phyloP scores from a whole-genome alignment of 768 basidiomycete genomes.

The Phaeotremella skinneri region DNA sequence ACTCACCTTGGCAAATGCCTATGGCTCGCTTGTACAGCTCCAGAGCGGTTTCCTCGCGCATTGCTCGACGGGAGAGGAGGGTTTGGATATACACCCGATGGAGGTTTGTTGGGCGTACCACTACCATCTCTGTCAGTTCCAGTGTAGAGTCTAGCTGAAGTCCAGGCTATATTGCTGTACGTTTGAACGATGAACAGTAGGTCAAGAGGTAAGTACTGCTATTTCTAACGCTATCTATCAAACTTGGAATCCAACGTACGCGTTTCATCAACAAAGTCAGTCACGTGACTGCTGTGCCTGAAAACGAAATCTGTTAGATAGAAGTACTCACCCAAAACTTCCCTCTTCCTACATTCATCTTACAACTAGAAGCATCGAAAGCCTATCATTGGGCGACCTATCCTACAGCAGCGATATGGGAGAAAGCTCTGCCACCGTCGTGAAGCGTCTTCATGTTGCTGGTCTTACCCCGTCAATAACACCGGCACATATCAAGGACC shows the following conservation, averaged over 20 bases:
- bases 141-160: no score
- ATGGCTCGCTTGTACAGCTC: slow-evolving; percentile 45
- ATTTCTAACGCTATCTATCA: not conserved
- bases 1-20: slow-evolving; percentile 35
- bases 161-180: slow-evolving; percentile 6
- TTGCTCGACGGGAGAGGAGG: slow-evolving; percentile 37
- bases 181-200: not conserved
- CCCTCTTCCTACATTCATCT: no score
- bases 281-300: not conserved
- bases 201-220: not conserved
- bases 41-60: slow-evolving; percentile 33
- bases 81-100: slow-evolving; percentile 44
- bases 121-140: slow-evolving; percentile 10
- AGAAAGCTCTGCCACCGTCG: slow-evolving; percentile 18
- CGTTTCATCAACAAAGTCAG: not conserved
- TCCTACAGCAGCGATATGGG: no score
- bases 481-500: slow-evolving; percentile 36
- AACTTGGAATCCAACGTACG: no score
- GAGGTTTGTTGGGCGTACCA: slow-evolving; percentile 28
- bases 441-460: slow-evolving; percentile 39
- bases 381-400: no score
- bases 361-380: no score
- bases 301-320: no score
- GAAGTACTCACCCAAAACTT: no score
- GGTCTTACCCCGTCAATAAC: slow-evolving; percentile 42